Conservation (phyloP, 2,329 filamentous ascomycete genomes). For the Xylaria sp. region DNA sequence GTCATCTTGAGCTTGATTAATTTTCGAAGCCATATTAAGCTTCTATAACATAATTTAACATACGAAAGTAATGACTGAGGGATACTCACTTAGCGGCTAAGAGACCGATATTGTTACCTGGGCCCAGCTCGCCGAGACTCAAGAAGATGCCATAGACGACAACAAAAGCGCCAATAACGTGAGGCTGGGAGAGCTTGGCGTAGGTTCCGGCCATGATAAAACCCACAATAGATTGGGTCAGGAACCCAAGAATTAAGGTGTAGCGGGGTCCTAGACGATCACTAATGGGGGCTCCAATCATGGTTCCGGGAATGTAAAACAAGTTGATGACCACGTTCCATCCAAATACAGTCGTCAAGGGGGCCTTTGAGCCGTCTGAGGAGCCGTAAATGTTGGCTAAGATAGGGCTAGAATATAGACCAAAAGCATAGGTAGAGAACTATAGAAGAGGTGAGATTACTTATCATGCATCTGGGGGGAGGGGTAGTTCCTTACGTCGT, state of each 20-base stretch:
- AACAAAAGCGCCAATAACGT: slow-evolving; percentile 79
- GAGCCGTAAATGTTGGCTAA: slow-evolving; percentile 72
- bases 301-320: slow-evolving; percentile 87
- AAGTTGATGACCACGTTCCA: slow-evolving; percentile 91
- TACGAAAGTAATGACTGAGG: background rate
- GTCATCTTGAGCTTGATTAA: background rate
- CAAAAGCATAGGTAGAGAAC: slow-evolving; percentile 87
- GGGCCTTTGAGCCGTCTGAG: slow-evolving; percentile 56
- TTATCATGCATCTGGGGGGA: background rate
- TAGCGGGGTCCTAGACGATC: slow-evolving; percentile 84
- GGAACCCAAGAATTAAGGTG: slow-evolving; percentile 77
- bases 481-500: slow-evolving; percentile 64
- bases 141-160: slow-evolving; percentile 85
- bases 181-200: slow-evolving; percentile 70
- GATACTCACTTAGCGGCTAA: slow-evolving; percentile 74
- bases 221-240: slow-evolving; percentile 79
- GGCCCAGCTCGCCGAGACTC: slow-evolving; percentile 81
- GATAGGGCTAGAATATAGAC: slow-evolving; percentile 85
- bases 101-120: slow-evolving; percentile 91
- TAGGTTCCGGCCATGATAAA: slow-evolving; percentile 92
- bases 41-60: background rate
- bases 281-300: slow-evolving; percentile 79
- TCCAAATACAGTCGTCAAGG: slow-evolving; percentile 82
- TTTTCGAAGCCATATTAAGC: background rate
- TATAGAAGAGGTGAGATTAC: slow-evolving; percentile 36